A percentile compares a stretch with the other conserved stretches of the same genome.
phyloP scores from a whole-genome alignment of 2,329 filamentous ascomycete species.

The Aureobasidium leucospermi region DNA sequence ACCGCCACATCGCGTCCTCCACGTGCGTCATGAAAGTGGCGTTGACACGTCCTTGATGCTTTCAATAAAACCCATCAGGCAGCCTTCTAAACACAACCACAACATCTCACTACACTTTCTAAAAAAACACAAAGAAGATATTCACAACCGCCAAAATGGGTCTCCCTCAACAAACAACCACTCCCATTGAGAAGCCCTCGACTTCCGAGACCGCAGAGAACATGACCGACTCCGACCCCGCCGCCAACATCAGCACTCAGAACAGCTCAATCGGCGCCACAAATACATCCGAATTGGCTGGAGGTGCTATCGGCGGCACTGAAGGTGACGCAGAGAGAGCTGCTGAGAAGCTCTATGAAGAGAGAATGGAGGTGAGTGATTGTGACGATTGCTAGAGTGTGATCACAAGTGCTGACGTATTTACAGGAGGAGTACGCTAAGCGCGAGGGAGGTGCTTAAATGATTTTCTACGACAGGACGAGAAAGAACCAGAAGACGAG shows the following conservation, averaged over 20 bases:
- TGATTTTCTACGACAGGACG: not conserved
- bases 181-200: conserved; percentile 11
- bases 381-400: not conserved
- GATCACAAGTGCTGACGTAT: not conserved
- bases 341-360: conserved; percentile 13
- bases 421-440: conserved; percentile 9
- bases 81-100: not conserved
- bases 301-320: conserved; percentile 10
- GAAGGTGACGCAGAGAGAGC: conserved; percentile 4
- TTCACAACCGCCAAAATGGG: not conserved
- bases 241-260: not conserved
- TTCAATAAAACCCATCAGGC: not conserved
- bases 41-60: not conserved
- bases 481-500: too few relatives aligned
- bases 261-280: not conserved
- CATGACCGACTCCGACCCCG: not conserved
- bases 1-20: not conserved
- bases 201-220: conserved; percentile 9
- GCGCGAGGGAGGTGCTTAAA: conserved; percentile 7
- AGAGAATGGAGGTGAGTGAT: conserved; percentile 10
- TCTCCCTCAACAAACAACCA: conserved; percentile 13
- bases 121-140: not conserved
- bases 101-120: not conserved
- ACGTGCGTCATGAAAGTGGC: not conserved
- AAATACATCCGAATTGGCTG: not conserved